These are phyloP conservation scores for Cutaneotrichosporon arboriforme DNA, from an alignment of 1,284 basidiomycete species.

Conservation along the genomic window DNA sequence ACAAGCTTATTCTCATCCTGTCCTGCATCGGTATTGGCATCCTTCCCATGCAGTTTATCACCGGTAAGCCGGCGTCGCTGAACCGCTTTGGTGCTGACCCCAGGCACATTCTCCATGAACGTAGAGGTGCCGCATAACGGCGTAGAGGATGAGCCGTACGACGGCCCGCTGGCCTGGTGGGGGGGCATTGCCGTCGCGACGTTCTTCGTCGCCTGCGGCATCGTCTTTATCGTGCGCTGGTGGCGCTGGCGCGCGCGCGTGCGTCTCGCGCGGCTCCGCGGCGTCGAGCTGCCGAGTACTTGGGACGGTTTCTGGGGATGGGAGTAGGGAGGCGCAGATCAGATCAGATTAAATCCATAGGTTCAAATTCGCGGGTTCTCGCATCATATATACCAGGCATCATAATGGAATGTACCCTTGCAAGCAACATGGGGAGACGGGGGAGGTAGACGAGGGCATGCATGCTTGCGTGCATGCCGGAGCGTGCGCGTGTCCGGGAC, in stretches of 20 bases:
- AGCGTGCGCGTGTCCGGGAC: no score
- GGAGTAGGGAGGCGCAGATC: constrained; percentile 15
- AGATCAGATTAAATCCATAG: no score
- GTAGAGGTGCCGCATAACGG: constrained; percentile 49
- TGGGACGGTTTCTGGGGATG: constrained; percentile 46
- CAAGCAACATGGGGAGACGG: no score
- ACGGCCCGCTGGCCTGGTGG: constrained; percentile 28
- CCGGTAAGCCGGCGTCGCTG: constrained; percentile 52
- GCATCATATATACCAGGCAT: no score
- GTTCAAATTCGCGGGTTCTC: no score
- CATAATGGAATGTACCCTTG: neutral
- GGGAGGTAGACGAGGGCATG: no score
- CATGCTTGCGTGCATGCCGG: no score
- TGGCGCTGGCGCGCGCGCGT: constrained; percentile 40
- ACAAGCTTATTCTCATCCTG: constrained; percentile 63
- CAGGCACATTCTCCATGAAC: constrained; percentile 65
- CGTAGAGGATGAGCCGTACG: constrained; percentile 8
- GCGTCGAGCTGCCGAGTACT: constrained; percentile 23
- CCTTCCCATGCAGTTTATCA: constrained; percentile 62
- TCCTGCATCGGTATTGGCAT: constrained; percentile 64
- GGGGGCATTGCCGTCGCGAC: constrained; percentile 35
- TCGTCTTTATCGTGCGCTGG: constrained; percentile 41
- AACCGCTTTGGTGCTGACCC: constrained; percentile 25
- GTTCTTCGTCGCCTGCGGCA: constrained; percentile 31
- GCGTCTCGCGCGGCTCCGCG: constrained; percentile 28